Conservation (phyloP, 345 rosid species). For the Aquilaria yunnanensis region DNA sequence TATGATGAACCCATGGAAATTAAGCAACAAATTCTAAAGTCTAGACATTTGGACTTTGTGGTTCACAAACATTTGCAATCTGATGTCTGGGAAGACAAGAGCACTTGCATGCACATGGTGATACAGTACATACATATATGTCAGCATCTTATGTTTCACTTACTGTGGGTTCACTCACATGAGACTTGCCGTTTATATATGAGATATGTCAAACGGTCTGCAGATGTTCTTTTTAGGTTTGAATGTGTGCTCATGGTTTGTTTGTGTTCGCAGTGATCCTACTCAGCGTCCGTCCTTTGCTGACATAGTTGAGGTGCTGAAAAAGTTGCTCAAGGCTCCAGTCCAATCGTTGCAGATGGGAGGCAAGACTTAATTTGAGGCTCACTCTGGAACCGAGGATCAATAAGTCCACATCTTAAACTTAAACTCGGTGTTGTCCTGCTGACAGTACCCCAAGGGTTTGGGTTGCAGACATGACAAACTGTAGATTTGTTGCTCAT, state of each 20-base stretch:
- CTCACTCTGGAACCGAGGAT: too few relatives aligned
- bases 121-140: not conserved
- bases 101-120: not conserved
- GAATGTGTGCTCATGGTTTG: not conserved
- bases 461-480: too few relatives aligned
- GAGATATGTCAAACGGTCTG: too few relatives aligned
- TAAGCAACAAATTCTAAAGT: too few relatives aligned
- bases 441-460: too few relatives aligned
- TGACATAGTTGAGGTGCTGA: constrained; percentile 56
- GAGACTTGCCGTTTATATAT: too few relatives aligned
- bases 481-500: too few relatives aligned
- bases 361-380: not conserved
- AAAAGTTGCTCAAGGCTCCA: constrained; percentile 83
- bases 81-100: not conserved
- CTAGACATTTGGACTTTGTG: too few relatives aligned
- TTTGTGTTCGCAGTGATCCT: constrained; percentile 44
- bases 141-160: too few relatives aligned
- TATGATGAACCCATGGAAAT: too few relatives aligned
- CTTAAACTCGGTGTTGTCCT: too few relatives aligned
- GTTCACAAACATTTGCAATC: not conserved
- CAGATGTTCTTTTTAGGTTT: not conserved
- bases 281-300: constrained; percentile 68
- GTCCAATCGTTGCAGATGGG: constrained; percentile 60
- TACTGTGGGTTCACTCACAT: too few relatives aligned
- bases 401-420: not conserved